A percentile compares a stretch with the other conserved stretches of the same genome.
These are phyloP conservation scores for Linanthus parryae DNA, from an alignment of 148 eudicot species.

Conservation along the genomic window DNA sequence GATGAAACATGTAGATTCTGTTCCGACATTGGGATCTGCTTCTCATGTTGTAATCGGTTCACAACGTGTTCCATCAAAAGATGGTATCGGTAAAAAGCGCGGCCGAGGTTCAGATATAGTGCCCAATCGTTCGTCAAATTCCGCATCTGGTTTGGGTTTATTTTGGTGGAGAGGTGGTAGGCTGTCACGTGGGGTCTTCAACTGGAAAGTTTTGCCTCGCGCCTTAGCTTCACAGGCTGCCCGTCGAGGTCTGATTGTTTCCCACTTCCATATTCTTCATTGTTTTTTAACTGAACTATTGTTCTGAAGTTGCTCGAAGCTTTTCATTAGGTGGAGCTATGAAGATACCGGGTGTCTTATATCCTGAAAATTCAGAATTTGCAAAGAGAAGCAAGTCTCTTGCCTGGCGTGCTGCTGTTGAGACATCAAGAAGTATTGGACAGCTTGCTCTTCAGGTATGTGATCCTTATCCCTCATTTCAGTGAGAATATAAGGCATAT, in stretches of 20 bases:
- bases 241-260: constrained; percentile 56
- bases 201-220: constrained; percentile 80
- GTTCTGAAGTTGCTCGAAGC: constrained; percentile 14
- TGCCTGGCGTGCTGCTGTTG: constrained; percentile 86
- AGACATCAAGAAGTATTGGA: constrained; percentile 52
- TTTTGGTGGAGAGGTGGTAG: constrained; percentile 99
- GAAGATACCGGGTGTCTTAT: constrained; percentile 67
- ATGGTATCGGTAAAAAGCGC: constrained; percentile 45
- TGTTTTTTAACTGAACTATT: neutral
- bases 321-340: constrained; percentile 50
- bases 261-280: neutral
- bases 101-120: constrained; percentile 29
- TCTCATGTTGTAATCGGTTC: constrained; percentile 48
- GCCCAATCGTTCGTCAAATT: constrained; percentile 31
- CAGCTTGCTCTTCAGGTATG: constrained; percentile 95
- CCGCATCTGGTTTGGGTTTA: constrained; percentile 49
- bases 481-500: neutral
- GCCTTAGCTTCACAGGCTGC: constrained; percentile 75
- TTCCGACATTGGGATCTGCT: constrained; percentile 67
- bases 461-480: constrained; percentile 7
- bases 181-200: constrained; percentile 67
- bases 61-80: constrained; percentile 41
- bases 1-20: constrained; percentile 75
- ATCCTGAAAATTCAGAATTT: constrained; percentile 62
- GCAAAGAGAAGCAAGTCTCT: constrained; percentile 56